Evolutionary conservation across 768 basidiomycete species (phyloP).

Genomic region (Hysterangium stoloniferum): DNA sequence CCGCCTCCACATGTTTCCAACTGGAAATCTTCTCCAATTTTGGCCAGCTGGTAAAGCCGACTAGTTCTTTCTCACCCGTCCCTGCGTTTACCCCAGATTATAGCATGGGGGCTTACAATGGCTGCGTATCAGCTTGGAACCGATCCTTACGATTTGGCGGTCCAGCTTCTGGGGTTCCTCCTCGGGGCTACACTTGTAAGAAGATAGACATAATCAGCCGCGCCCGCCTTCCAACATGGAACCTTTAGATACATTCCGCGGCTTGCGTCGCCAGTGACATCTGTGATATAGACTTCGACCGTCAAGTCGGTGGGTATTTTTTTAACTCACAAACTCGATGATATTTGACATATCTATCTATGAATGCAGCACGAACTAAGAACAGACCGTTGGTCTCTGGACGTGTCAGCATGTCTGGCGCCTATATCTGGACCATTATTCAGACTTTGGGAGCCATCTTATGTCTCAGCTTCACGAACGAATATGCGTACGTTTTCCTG

Average conservation of each 20-base stretch:
- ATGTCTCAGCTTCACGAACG: constrained; percentile 30
- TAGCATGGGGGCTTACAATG: no score
- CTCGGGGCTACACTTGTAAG: no score
- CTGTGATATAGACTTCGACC: constrained; percentile 14
- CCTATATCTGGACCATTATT: constrained; percentile 31
- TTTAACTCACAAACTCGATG: not conserved
- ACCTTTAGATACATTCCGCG: constrained; percentile 12
- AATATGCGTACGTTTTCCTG: constrained; percentile 29
- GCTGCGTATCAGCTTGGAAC: no score
- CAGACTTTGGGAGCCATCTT: constrained; percentile 34
- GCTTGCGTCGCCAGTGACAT: constrained; percentile 14
- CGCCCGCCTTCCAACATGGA: no score
- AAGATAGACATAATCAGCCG: no score
- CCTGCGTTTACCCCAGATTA: no score
- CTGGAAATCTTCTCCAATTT: no score
- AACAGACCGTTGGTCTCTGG: constrained; percentile 43
- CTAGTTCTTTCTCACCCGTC: no score
- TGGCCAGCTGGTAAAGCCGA: no score
- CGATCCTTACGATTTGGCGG: no score
- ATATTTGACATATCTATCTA: not conserved
- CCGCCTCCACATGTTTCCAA: no score
- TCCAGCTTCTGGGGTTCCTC: no score
- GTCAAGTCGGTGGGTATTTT: constrained; percentile 11
- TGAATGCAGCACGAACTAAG: constrained; percentile 36
- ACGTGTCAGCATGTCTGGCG: constrained; percentile 36